Evolutionary conservation across 305 asterid species (phyloP).

Genomic region (Fraxinus sp.): DNA sequence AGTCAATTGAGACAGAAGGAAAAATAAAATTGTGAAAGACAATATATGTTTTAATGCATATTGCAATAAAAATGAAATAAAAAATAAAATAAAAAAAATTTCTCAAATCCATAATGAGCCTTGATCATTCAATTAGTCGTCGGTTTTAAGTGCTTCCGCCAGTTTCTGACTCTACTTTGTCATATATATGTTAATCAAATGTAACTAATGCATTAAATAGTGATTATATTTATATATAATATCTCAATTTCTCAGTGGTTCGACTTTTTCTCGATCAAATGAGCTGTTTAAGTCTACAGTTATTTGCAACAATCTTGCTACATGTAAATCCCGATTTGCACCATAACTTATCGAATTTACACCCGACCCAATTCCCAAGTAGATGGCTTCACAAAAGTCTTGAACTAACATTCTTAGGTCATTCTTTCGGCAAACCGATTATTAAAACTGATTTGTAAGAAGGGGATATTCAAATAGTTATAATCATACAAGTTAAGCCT

Average conservation of each 20-base stretch:
- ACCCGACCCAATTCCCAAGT: neutral
- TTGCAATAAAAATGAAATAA: neutral
- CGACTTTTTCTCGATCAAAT: neutral
- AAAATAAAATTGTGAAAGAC: no score
- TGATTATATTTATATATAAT: slow-evolving; percentile 25
- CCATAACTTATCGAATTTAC: no score
- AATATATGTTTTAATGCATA: neutral
- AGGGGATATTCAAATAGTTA: no score
- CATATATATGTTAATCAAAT: slow-evolving; percentile 11
- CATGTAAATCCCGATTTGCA: no score
- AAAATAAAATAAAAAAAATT: no score
- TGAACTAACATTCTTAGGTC: neutral
- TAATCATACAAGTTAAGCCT: neutral
- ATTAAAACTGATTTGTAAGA: no score
- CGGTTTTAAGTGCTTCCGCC: slow-evolving; percentile 31
- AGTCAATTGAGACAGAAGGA: neutral
- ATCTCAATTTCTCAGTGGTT: slow-evolving; percentile 39
- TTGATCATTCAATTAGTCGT: neutral
- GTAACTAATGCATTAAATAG: slow-evolving; percentile 25
- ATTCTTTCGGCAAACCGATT: neutral
- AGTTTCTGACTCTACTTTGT: slow-evolving; percentile 48
- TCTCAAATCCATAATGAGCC: neutral
- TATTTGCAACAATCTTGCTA: no score
- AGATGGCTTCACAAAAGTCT: neutral
- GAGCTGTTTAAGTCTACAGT: neutral